Conservation (phyloP, 2,329 filamentous ascomycete genomes). For the Cercospora nicotianae region DNA sequence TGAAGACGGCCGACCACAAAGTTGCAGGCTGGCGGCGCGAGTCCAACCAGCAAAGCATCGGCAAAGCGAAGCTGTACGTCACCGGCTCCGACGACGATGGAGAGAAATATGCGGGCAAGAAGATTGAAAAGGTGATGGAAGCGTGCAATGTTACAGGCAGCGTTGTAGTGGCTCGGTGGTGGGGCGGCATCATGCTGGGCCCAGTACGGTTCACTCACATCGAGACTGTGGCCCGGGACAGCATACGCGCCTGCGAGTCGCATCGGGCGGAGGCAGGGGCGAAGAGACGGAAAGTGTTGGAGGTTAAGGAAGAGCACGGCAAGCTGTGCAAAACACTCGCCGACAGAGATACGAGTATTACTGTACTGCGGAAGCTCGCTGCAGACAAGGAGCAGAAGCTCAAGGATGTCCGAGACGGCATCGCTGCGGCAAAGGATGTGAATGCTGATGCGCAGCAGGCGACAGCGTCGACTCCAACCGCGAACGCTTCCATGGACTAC, state of each 20-base stretch:
- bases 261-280: slow-evolving; percentile 31
- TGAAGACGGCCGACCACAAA: slow-evolving; percentile 51
- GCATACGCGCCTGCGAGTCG: slow-evolving; percentile 47
- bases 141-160: slow-evolving; percentile 47
- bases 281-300: slow-evolving; percentile 39
- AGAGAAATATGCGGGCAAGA: slow-evolving; percentile 53
- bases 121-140: slow-evolving; percentile 49
- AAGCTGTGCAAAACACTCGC: slow-evolving; percentile 45
- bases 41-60: slow-evolving; percentile 50
- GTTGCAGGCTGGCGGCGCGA: slow-evolving; percentile 54
- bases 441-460: slow-evolving; percentile 4
- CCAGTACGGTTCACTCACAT: slow-evolving; percentile 56
- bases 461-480: slow-evolving; percentile 8
- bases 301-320: slow-evolving; percentile 37
- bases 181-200: slow-evolving; percentile 55
- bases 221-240: slow-evolving; percentile 50
- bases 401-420: slow-evolving; percentile 27
- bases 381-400: slow-evolving; percentile 46
- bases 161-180: slow-evolving; percentile 57
- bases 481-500: slow-evolving; percentile 42
- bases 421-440: not conserved
- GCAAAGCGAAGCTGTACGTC: slow-evolving; percentile 43
- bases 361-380: slow-evolving; percentile 48
- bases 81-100: slow-evolving; percentile 55
- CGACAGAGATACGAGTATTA: slow-evolving; percentile 52